phyloP scores from a whole-genome alignment of 371 early-diverging fungal genomes.

The Mortierella sp. region DNA sequence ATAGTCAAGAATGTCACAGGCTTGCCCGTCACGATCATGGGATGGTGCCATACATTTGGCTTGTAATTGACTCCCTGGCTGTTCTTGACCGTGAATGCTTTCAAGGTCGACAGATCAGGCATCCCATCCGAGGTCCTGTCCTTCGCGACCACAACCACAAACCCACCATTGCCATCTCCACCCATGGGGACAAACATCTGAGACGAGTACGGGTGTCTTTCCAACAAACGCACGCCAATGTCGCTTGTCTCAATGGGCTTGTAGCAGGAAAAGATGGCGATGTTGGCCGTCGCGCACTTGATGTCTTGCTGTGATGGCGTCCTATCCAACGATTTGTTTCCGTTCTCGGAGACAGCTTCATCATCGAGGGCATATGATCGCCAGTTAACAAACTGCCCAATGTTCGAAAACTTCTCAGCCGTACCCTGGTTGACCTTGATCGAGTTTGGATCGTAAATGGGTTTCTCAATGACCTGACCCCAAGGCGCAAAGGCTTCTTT shows the following conservation, averaged over 20 bases:
- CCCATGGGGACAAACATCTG: slow-evolving; percentile 90
- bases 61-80: slow-evolving; percentile 88
- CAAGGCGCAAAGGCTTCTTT: slow-evolving; percentile 74
- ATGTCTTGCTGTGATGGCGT: slow-evolving; percentile 1
- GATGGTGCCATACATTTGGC: slow-evolving; percentile 90
- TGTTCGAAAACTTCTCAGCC: slow-evolving; percentile 74
- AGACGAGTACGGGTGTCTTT: slow-evolving; percentile 87
- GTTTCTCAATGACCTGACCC: slow-evolving; percentile 78
- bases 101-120: slow-evolving; percentile 80
- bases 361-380: slow-evolving; percentile 49
- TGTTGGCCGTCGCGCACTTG: slow-evolving; percentile 60
- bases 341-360: slow-evolving; percentile 22
- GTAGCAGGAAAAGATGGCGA: slow-evolving; percentile 78
- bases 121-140: slow-evolving; percentile 71
- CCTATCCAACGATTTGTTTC: slow-evolving; percentile 35
- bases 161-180: slow-evolving; percentile 62
- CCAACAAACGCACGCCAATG: slow-evolving; percentile 77
- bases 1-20: slow-evolving; percentile 72
- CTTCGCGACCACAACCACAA: slow-evolving; percentile 83
- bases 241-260: slow-evolving; percentile 61
- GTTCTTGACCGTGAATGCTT: slow-evolving; percentile 78
- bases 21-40: slow-evolving; percentile 74
- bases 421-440: slow-evolving; percentile 82
- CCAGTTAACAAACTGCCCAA: slow-evolving; percentile 69
- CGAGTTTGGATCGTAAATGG: slow-evolving; percentile 39